Evolutionary conservation across 768 basidiomycete species (phyloP).

Genomic region (Boletus barrowsii): DNA sequence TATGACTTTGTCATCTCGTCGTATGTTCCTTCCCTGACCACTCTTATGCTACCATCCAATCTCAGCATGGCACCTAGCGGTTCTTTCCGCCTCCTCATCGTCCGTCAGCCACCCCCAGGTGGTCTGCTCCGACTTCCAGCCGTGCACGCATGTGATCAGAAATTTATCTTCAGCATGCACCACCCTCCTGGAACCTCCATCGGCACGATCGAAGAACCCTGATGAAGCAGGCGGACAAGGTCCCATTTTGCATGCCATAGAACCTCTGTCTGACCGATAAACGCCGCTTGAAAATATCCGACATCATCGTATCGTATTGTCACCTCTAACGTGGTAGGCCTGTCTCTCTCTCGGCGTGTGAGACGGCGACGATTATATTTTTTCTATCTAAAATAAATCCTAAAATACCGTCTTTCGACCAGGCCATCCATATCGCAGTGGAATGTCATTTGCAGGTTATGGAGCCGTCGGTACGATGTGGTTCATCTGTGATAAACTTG

Average conservation of each 20-base stretch:
- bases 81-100: background rate
- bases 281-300: background rate
- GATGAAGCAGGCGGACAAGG: background rate
- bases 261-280: slow-evolving; percentile 2
- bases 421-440: slow-evolving; percentile 42
- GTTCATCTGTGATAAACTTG: slow-evolving; percentile 38
- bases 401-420: too few species aligned
- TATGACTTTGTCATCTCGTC: background rate
- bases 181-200: background rate
- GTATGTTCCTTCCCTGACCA: background rate
- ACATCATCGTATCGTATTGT: slow-evolving; percentile 3
- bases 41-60: background rate
- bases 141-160: background rate
- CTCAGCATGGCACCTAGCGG: background rate
- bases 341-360: slow-evolving; percentile 47
- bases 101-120: background rate
- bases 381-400: too few species aligned
- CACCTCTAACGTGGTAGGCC: slow-evolving; percentile 25
- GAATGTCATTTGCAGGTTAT: slow-evolving; percentile 34
- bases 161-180: background rate
- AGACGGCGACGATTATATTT: slow-evolving; percentile 42
- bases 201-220: background rate
- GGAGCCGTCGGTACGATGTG: slow-evolving; percentile 43
- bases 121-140: background rate
- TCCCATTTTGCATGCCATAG: background rate